Conservation (phyloP, 2,329 filamentous ascomycete genomes). For the Aspergillus novoparasiticus region DNA sequence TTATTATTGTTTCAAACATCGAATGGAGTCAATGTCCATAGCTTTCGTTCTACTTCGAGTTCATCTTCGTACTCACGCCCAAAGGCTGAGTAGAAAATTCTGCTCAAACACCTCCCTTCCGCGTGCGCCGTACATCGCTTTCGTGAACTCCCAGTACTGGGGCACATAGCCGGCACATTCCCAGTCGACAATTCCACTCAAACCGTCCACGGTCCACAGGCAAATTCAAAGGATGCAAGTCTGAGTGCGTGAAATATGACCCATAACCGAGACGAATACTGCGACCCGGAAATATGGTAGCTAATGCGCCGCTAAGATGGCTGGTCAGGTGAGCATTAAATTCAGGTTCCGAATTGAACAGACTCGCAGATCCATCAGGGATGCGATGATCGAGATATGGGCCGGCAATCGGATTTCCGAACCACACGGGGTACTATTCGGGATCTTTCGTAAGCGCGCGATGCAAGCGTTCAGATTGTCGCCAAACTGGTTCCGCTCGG, state of each 20-base stretch:
- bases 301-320: background rate
- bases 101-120: background rate
- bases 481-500: background rate
- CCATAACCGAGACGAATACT: background rate
- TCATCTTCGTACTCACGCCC: background rate
- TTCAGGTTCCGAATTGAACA: constrained; percentile 12
- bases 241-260: constrained; percentile 20
- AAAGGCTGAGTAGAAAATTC: background rate
- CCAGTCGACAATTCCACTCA: constrained; percentile 32
- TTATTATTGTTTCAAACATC: no score
- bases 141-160: constrained; percentile 32
- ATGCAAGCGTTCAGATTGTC: background rate
- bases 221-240: constrained; percentile 23
- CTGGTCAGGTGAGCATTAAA: background rate
- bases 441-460: constrained; percentile 3
- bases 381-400: constrained; percentile 2
- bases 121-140: constrained; percentile 20
- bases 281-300: background rate
- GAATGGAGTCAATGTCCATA: no score
- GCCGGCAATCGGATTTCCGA: constrained; percentile 1
- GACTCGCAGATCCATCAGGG: constrained; percentile 6
- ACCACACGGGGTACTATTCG: constrained; percentile 2
- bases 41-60: no score
- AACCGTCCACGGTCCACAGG: constrained; percentile 23
- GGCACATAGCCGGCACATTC: constrained; percentile 28